Evolutionary conservation across 1,284 basidiomycete species (phyloP).

Genomic region (Leccinum proliferum): DNA sequence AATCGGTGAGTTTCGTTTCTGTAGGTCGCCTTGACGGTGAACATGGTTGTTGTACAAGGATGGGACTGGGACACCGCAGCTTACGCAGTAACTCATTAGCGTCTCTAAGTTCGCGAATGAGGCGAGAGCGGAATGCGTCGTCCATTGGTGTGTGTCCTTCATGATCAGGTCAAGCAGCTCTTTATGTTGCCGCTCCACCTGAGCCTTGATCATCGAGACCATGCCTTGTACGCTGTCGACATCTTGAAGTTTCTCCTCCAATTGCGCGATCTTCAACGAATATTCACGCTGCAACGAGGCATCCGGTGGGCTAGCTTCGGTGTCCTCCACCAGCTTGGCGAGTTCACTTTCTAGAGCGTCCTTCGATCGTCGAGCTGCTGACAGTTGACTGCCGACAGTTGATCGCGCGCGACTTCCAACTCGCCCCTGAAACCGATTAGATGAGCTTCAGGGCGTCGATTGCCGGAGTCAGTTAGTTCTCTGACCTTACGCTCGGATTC

Average conservation of each 20-base stretch:
- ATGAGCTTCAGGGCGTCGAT: constrained; percentile 55
- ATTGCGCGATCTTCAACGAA: constrained; percentile 56
- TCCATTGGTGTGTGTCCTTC: constrained; percentile 52
- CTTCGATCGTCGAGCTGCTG: constrained; percentile 52
- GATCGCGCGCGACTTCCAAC: constrained; percentile 46
- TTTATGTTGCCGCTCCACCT: constrained; percentile 62
- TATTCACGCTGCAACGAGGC: constrained; percentile 53
- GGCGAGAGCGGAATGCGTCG: constrained; percentile 55
- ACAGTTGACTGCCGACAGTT: constrained; percentile 37
- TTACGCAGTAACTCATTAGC: constrained; percentile 25
- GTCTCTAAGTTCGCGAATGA: constrained; percentile 65
- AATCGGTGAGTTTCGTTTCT: constrained; percentile 46
- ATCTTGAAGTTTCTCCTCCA: constrained; percentile 62
- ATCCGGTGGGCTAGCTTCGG: constrained; percentile 42
- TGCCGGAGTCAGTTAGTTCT: constrained; percentile 58
- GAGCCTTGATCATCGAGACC: constrained; percentile 53
- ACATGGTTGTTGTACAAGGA: constrained; percentile 36
- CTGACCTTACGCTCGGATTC: constrained; percentile 61
- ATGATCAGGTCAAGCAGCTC: constrained; percentile 65
- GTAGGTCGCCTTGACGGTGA: constrained; percentile 51
- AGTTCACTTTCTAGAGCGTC: constrained; percentile 66
- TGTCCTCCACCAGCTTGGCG: constrained; percentile 58
- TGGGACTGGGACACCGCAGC: constrained; percentile 17
- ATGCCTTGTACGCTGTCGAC: constrained; percentile 46
- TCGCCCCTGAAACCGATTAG: constrained; percentile 50